These are phyloP conservation scores for Gossypium mustelinum DNA, from an alignment of 345 rosid species.

Conservation along the genomic window DNA sequence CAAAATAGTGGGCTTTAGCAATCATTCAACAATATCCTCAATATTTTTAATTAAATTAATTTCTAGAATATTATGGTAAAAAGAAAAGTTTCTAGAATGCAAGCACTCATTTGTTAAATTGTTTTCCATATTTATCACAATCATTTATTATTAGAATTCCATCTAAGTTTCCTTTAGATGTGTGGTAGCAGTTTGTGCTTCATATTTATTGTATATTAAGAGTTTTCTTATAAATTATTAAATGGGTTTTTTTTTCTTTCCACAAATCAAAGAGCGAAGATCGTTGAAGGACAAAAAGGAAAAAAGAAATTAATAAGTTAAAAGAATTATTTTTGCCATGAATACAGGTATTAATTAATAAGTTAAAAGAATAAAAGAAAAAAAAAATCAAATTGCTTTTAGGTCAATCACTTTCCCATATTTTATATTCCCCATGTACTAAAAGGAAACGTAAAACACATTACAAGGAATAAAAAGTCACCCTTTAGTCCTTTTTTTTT, in stretches of 20 bases:
- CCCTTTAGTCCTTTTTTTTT: neutral
- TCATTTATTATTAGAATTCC: neutral
- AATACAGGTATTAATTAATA: neutral
- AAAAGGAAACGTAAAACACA: too few species aligned
- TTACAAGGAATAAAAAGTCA: neutral
- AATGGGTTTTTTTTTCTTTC: neutral
- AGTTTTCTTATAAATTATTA: too few species aligned
- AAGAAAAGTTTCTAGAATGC: neutral
- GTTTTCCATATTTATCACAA: neutral
- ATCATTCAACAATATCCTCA: neutral
- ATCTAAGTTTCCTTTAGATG: too few species aligned
- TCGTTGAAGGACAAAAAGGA: too few species aligned
- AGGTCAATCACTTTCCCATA: neutral
- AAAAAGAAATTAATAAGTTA: too few species aligned
- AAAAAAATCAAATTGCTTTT: neutral
- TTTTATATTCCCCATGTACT: neutral
- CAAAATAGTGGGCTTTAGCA: neutral
- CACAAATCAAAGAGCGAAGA: too few species aligned
- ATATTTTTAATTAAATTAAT: neutral
- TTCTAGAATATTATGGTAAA: neutral
- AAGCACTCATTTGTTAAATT: neutral
- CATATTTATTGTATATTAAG: too few species aligned
- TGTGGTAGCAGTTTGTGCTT: too few species aligned
- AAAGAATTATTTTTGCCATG: neutral
- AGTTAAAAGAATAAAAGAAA: neutral